Conservation (phyloP, 2,329 filamentous ascomycete species). For the Dendrostoma leiphaemia region DNA sequence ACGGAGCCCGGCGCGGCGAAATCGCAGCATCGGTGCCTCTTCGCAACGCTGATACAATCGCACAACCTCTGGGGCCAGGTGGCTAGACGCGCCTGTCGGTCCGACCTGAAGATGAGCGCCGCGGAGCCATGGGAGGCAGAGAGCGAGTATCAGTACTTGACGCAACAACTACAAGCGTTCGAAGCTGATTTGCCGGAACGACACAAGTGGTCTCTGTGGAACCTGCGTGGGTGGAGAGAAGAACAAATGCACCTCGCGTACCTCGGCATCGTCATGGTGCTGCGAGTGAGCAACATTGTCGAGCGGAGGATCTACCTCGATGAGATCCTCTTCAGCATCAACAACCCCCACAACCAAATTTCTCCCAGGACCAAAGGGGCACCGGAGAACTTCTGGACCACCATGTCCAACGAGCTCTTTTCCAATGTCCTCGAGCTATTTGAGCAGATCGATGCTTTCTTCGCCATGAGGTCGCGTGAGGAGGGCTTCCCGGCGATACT, state of each 20-base stretch:
- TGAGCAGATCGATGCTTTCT: slow-evolving; percentile 34
- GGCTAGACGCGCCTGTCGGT: slow-evolving; percentile 27
- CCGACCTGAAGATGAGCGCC: slow-evolving; percentile 14
- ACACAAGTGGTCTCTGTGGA: slow-evolving; percentile 35
- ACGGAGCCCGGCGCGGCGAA: slow-evolving; percentile 25
- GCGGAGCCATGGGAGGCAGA: slow-evolving; percentile 22
- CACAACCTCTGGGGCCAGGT: slow-evolving; percentile 37
- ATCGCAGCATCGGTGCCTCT: slow-evolving; percentile 30
- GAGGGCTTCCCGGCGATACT: slow-evolving; percentile 35
- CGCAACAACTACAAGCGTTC: slow-evolving; percentile 23
- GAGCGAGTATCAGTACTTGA: slow-evolving; percentile 26
- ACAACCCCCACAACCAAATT: slow-evolving; percentile 4
- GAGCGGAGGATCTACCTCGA: slow-evolving; percentile 33
- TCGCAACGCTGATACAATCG: slow-evolving; percentile 35
- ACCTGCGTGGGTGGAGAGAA: slow-evolving; percentile 33
- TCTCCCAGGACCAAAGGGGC: slow-evolving; percentile 21
- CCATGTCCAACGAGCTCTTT: slow-evolving; percentile 32
- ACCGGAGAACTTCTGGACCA: slow-evolving; percentile 26
- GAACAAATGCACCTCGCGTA: slow-evolving; percentile 35
- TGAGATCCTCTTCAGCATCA: slow-evolving; percentile 24
- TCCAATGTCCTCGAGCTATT: slow-evolving; percentile 33
- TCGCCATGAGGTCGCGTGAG: slow-evolving; percentile 25
- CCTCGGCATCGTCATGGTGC: slow-evolving; percentile 33
- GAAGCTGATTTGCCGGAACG: slow-evolving; percentile 29
- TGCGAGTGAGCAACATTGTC: slow-evolving; percentile 35